Evolutionary conservation across 1,284 basidiomycete genomes (phyloP), one percentile per base, ranked within the genome.

Genomic region (Rhodotorula sp.): DNA sequence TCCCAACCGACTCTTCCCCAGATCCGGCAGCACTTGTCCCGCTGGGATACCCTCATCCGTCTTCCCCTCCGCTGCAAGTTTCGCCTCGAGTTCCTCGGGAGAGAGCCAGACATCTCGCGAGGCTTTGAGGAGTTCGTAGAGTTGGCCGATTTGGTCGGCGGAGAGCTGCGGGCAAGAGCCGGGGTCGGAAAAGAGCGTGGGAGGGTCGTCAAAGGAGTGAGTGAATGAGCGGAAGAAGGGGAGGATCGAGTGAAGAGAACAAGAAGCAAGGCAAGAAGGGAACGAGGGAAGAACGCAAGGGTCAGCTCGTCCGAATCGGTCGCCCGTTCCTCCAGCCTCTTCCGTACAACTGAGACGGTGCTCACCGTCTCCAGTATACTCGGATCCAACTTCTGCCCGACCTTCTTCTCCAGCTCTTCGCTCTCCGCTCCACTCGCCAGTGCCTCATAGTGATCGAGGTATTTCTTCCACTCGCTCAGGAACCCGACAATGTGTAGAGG

Each of bases 81-180:
- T 44, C 3, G 48, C 56, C 24, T 54, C 56, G 24, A 61, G 26
- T 54, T 72, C 68, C 26, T 68, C 69, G 4, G 64, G 65, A 6
- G 68, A 18, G 7, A 60, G 24, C 34, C 37, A 74, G 3, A 75
- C 65, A 30, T 89, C 88, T 78, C 90, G 91, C 0, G 91, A 88
- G 1, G 87, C 90, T 74, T 91, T 88, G 91, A 94, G 92, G 68
- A 97, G 84, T 79, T 94, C 92, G 78, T 94, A 92, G 54, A 96
- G 81, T 79, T 96, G 93, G 2, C 90, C 90, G 8, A 95, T 83
- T 79, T 96, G 93, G 79, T 94, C 89, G n/a, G 84, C 81, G n/a
- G 90, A 92, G 86, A 96, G 88, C 89, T 93, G 64, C 13, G 34
- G 26, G 26, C 2, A 31, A n/a, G n/a, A n/a, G n/a, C n/a, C n/a